Evolutionary conservation across 176 grass and related monocot species (phyloP).

Genomic region (Oryza brachyantha): DNA sequence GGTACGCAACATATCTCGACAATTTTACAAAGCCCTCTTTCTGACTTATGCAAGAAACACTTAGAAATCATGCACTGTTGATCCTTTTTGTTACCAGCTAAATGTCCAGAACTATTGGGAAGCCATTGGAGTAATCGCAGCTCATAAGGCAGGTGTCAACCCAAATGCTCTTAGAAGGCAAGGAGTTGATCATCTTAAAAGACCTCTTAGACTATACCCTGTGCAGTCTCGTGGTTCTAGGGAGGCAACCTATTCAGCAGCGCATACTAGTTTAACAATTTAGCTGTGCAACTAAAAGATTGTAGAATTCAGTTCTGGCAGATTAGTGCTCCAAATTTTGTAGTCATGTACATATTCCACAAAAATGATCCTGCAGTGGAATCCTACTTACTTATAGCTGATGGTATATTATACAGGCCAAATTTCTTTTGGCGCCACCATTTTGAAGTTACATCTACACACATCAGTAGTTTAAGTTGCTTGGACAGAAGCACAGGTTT

Average conservation of each 20-base stretch:
- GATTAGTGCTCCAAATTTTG: constrained; percentile 19
- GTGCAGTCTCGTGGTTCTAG: not conserved
- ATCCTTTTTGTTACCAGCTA: constrained; percentile 43
- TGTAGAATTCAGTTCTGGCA: constrained; percentile 2
- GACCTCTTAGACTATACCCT: constrained; percentile 24
- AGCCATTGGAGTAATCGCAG: constrained; percentile 83
- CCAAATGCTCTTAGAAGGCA: constrained; percentile 68
- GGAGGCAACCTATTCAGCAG: constrained; percentile 13
- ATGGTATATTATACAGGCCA: not conserved
- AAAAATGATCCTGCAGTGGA: not conserved
- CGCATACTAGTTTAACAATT: constrained; percentile 12
- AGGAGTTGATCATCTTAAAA: constrained; percentile 53
- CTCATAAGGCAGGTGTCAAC: constrained; percentile 84
- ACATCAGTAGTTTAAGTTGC: not conserved
- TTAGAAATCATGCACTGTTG: not conserved
- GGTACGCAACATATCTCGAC: constrained; percentile 34
- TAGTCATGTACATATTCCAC: constrained; percentile 27
- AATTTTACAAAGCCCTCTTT: constrained; percentile 20
- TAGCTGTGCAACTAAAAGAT: not conserved
- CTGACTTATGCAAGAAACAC: not conserved
- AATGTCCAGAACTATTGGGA: constrained; percentile 93
- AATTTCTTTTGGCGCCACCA: not conserved
- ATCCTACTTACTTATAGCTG: not conserved
- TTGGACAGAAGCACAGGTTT: not conserved
- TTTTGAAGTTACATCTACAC: not conserved